Evolutionary conservation across 1,139 yeast genomes (phyloP).

Genomic region (Saccharomyces hybrid): DNA sequence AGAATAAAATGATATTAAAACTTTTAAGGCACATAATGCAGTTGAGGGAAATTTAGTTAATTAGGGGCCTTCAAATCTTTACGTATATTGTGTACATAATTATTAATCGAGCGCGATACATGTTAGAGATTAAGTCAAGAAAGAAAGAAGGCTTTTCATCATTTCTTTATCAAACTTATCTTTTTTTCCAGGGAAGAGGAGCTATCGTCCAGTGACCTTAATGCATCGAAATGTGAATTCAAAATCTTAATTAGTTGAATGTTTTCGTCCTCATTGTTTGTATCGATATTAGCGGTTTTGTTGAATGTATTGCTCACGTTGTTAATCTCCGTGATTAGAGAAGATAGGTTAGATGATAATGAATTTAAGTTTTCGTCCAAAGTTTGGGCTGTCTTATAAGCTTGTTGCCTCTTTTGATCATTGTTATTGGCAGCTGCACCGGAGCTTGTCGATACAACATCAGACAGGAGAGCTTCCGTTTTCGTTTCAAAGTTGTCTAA

Average conservation of each 20-base stretch:
- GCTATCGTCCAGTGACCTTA: conserved; percentile 75
- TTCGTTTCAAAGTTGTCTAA: conserved; percentile 81
- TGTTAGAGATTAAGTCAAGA: background rate
- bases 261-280: conserved; percentile 29
- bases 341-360: conserved; percentile 65
- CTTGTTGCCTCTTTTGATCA: conserved; percentile 85
- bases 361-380: conserved; percentile 75
- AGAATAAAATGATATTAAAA: background rate
- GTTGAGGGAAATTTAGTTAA: background rate
- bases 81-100: background rate
- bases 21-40: background rate
- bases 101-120: background rate
- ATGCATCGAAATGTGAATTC: conserved; percentile 81
- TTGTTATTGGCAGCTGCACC: conserved; percentile 26
- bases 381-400: conserved; percentile 80
- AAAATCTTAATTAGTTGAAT: conserved; percentile 68
- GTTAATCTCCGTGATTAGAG: conserved; percentile 79
- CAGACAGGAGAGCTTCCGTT: conserved; percentile 52
- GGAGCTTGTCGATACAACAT: conserved; percentile 34
- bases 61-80: background rate
- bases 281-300: conserved; percentile 45
- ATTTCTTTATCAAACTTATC: conserved; percentile 32
- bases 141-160: background rate
- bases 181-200: conserved; percentile 64
- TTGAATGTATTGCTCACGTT: conserved; percentile 78